phyloP scores from a whole-genome alignment of 106 monocot species.

The Allium fistulosum region DNA sequence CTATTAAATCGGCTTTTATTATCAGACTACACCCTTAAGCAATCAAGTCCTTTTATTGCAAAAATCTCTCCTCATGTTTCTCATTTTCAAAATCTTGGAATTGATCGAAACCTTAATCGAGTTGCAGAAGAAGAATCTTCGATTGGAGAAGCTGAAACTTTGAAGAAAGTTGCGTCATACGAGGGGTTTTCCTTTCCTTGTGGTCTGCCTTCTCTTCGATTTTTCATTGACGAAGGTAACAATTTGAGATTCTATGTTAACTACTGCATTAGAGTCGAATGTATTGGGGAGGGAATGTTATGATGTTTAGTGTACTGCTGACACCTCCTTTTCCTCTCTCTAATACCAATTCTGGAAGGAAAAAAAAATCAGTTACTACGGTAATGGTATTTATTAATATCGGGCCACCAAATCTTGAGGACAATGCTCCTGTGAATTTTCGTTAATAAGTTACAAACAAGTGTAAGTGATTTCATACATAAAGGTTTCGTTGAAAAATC shows the following conservation, averaged over 20 bases:
- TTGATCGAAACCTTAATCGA: background rate
- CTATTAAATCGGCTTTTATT: constrained; percentile 30
- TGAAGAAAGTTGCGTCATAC: constrained; percentile 18
- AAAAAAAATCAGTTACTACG: no score
- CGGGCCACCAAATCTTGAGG: no score
- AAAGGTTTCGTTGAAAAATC: no score
- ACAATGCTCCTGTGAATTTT: no score
- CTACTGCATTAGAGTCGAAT: no score
- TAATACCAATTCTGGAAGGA: no score
- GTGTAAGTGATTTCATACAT: no score
- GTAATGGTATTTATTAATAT: no score
- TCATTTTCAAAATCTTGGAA: constrained; percentile 2
- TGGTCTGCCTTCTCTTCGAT: constrained; percentile 54
- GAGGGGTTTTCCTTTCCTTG: constrained; percentile 42
- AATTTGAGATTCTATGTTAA: background rate
- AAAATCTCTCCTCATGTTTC: constrained; percentile 10
- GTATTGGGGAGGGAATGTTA: no score
- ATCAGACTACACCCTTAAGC: background rate
- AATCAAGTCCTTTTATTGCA: background rate
- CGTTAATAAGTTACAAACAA: no score
- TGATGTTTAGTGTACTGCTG: no score
- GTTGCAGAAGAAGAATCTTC: background rate
- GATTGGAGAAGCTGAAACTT: constrained; percentile 14
- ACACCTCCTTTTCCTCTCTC: no score
- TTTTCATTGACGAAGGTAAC: constrained; percentile 52